A percentile compares a stretch with the other conserved stretches of the same genome.
Conservation (phyloP, 2,329 filamentous ascomycete species). For the Fusarium secorum region DNA sequence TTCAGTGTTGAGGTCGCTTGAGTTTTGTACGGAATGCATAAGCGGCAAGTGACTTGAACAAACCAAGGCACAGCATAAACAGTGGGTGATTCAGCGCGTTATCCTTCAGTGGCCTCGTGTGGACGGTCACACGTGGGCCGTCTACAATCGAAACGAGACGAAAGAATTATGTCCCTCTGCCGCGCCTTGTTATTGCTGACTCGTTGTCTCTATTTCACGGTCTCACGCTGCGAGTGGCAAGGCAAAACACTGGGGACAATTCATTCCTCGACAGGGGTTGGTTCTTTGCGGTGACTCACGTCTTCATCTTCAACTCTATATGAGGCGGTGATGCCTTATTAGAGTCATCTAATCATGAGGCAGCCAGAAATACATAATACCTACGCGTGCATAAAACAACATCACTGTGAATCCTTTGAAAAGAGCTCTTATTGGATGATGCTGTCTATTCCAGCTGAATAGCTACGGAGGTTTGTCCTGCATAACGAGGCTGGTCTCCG, state of each 20-base stretch:
- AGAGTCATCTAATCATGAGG: slow-evolving; percentile 11
- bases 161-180: background rate
- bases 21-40: slow-evolving; percentile 23
- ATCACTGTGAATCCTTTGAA: background rate
- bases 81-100: slow-evolving; percentile 9
- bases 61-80: slow-evolving; percentile 20
- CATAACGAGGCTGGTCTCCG: background rate
- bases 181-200: slow-evolving; percentile 20
- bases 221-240: slow-evolving; percentile 26
- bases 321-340: slow-evolving; percentile 17
- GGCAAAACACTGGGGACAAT: slow-evolving; percentile 21
- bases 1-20: background rate
- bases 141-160: background rate
- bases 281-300: slow-evolving; percentile 29
- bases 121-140: slow-evolving; percentile 29
- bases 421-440: slow-evolving; percentile 3
- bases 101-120: slow-evolving; percentile 23
- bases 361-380: background rate
- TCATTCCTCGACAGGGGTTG: slow-evolving; percentile 17
- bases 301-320: slow-evolving; percentile 3
- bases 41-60: slow-evolving; percentile 17
- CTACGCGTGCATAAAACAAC: background rate
- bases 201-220: slow-evolving; percentile 16
- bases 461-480: background rate
- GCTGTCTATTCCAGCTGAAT: background rate